A percentile compares a stretch with the other conserved stretches of the same genome.
phyloP scores from a whole-genome alignment of 2,329 filamentous ascomycete species.

The Nothomitra cinnamomea region DNA sequence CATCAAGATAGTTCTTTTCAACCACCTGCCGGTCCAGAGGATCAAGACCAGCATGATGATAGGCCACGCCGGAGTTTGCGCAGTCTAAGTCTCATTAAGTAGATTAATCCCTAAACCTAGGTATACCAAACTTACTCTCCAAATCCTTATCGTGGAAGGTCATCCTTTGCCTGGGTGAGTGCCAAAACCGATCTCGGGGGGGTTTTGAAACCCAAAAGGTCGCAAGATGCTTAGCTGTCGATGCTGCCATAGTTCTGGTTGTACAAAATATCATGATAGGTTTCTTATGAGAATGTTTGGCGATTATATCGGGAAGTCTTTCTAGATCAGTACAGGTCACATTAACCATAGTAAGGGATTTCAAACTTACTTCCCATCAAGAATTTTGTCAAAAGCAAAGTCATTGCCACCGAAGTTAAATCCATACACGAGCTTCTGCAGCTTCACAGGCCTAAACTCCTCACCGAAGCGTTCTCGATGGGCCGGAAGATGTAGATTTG shows the following conservation, averaged over 20 bases:
- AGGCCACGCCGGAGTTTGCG: conserved; percentile 48
- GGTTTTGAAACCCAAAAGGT: conserved; percentile 43
- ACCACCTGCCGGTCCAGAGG: conserved; percentile 44
- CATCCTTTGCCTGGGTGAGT: conserved; percentile 33
- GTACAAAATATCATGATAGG: conserved; percentile 75
- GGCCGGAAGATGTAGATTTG: conserved; percentile 44
- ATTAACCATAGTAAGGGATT: background rate
- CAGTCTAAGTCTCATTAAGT: conserved; percentile 21
- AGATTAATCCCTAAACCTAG: conserved; percentile 14
- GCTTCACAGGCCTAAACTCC: conserved; percentile 59
- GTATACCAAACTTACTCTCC: conserved; percentile 26
- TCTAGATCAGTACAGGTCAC: conserved; percentile 6
- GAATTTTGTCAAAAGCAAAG: conserved; percentile 56
- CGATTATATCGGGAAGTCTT: conserved; percentile 49
- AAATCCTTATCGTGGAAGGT: conserved; percentile 42
- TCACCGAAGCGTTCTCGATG: conserved; percentile 56
- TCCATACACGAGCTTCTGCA: conserved; percentile 62
- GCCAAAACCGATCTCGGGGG: conserved; percentile 43
- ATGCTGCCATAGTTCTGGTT: conserved; percentile 52
- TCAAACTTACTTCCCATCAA: conserved; percentile 37
- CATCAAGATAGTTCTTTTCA: conserved; percentile 50
- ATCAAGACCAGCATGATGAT: conserved; percentile 66
- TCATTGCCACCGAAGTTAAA: conserved; percentile 50
- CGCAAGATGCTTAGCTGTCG: conserved; percentile 49
- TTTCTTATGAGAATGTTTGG: conserved; percentile 49